phyloP scores from a whole-genome alignment of 2,329 filamentous ascomycete species.

The Lasiodiplodia gonubiensis region DNA sequence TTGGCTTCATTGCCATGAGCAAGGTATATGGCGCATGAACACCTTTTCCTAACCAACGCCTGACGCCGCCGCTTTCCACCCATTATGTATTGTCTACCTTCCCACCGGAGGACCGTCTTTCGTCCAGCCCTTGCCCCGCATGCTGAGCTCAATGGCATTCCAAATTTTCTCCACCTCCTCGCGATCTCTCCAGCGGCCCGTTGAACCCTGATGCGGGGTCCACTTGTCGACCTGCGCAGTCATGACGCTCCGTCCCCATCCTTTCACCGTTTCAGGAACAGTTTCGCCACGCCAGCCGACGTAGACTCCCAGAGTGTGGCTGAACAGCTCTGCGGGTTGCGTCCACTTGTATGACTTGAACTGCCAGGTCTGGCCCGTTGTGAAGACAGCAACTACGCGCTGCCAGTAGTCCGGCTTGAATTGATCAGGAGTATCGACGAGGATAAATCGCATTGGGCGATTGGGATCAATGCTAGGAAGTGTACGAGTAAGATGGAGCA shows the following conservation, averaged over 20 bases:
- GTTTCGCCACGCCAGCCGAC: conserved; percentile 90
- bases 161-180: conserved; percentile 94
- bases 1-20: not conserved
- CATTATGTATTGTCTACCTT: not conserved
- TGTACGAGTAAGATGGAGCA: conserved; percentile 82
- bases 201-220: conserved; percentile 57
- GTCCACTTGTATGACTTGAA: conserved; percentile 99
- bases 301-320: conserved; percentile 83
- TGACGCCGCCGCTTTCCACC: conserved; percentile 11
- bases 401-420: conserved; percentile 99
- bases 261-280: conserved; percentile 75
- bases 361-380: conserved; percentile 96
- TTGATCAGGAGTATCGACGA: conserved; percentile 89
- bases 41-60: conserved; percentile 19
- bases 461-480: conserved; percentile 72
- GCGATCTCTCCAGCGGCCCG: conserved; percentile 78
- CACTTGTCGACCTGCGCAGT: conserved; percentile 84
- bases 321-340: conserved; percentile 85
- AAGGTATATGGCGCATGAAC: conserved; percentile 16
- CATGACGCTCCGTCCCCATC: conserved; percentile 85
- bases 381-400: conserved; percentile 94
- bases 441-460: conserved; percentile 86
- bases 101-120: conserved; percentile 60
- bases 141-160: conserved; percentile 84
- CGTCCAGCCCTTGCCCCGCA: conserved; percentile 84